Percentiles rank a stretch among this genome's conserved stretches.
Evolutionary conservation across 345 rosid species (phyloP).

Genomic region (Mangifera indica): DNA sequence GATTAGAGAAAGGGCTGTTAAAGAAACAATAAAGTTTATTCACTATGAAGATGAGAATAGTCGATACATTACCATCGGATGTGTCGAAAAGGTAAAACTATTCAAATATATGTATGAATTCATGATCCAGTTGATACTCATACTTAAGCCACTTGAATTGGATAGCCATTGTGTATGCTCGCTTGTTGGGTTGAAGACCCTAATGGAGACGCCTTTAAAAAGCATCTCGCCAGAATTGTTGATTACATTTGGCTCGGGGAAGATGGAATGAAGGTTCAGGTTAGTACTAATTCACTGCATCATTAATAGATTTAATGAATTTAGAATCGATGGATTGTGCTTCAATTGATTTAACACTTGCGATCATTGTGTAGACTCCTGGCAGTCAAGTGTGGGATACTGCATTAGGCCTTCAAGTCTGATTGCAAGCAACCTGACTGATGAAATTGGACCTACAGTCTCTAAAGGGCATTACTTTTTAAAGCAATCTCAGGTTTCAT

Average conservation of each 20-base stretch:
- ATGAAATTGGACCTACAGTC: slow-evolving; percentile 56
- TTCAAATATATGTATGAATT: no score
- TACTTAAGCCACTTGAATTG: slow-evolving; percentile 21
- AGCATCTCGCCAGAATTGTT: slow-evolving; percentile 66
- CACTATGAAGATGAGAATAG: slow-evolving; percentile 34
- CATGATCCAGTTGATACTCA: no score
- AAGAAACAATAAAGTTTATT: slow-evolving; percentile 21
- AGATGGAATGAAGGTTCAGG: slow-evolving; percentile 96
- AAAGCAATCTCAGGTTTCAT: slow-evolving; percentile 68
- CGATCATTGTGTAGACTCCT: slow-evolving; percentile 44
- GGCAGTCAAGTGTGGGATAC: slow-evolving; percentile 92
- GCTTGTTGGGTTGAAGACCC: slow-evolving; percentile 49
- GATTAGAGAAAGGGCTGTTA: slow-evolving; percentile 27
- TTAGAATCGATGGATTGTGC: no score
- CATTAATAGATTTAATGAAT: background rate
- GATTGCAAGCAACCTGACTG: slow-evolving; percentile 48
- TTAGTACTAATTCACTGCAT: slow-evolving; percentile 7
- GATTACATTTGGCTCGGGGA: slow-evolving; percentile 93
- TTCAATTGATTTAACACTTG: background rate
- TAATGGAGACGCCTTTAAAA: slow-evolving; percentile 54
- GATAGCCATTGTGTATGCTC: slow-evolving; percentile 36
- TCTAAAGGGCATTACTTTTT: slow-evolving; percentile 71
- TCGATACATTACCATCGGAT: slow-evolving; percentile 39
- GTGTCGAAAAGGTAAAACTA: slow-evolving; percentile 31
- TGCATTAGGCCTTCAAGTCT: slow-evolving; percentile 68